Base-by-base conservation (phyloP, 1,139 yeast species). In the Martiniozyma asiatica region DNA sequence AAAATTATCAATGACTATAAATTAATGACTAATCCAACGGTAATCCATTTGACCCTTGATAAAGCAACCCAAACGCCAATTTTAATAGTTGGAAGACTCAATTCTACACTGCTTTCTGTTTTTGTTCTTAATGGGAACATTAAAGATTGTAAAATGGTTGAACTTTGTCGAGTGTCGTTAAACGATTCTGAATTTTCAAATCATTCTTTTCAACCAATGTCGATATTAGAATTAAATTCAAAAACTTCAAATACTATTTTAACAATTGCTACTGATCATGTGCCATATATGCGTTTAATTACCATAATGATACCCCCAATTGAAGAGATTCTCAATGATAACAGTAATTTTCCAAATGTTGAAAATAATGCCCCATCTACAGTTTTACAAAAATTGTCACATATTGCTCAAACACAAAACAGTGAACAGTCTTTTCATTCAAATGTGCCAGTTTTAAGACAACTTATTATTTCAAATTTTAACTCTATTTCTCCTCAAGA, bases 111-210 rank as follows among this genome's bases (percentile, higher is more conserved):
- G 32, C 37, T 76, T 31, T 69, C 72, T 13, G 62, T 72, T 13
- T 56, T 66, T 31, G 44, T 55, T 1, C 10, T 42, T 37, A 31
- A 26, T 7, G 27, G 27, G 3, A 10, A 26, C 12, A n/a, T n/a
- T 5, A n/a, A 14, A 9, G 15, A 25, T 12, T 8, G 28, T 5
- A 32, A 36, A 12, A 37, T 66, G 4, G 29, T 41, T 4, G 63
- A 63, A 37, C 32, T 58, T 10, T 62, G 60, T 34, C 65, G 66
- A 39, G 54, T 79, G 5, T 76, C 89, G 0, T 55, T 79, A 34
- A 79, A 78, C 47, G 85, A 75, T 47, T 80, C 92, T 1, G 79
- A 78, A 42, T 80, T 78, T 44, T 65, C 74, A n/a, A 65, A 75
- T 22, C 67, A 72, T 35, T 66, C 74, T 2, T 81, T 81, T 49